Base-by-base conservation (phyloP, 2,329 filamentous ascomycete species). In the Fusarium fracticaudum region DNA sequence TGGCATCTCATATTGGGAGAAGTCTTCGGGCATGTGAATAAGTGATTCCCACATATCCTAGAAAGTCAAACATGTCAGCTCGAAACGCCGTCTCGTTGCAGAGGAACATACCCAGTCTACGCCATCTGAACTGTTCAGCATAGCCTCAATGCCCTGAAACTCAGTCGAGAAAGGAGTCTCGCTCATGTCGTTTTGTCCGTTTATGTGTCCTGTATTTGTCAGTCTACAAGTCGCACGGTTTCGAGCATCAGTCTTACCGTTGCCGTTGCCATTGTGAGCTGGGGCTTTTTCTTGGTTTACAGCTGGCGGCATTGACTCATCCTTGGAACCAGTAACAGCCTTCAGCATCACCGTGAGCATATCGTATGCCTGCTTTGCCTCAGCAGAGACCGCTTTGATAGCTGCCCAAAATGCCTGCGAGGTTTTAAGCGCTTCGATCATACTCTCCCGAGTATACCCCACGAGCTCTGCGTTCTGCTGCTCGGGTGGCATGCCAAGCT, bases 341-440 rank as follows among this genome's bases (percentile, higher is more conserved):
- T 71, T 71, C 2, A 76, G 1, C 74, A 76, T 72, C 0, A 75
- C 68, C 0, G 74, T 66, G 0, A 76, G 69, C 62, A 76, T 64
- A 12, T 67, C 59, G 2, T 63, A 59, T 4, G 74, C 74, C 20
- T 76, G 71, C 6, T 44, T 50, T 5, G 74, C 72, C 15, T 76
- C 74, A 0, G 22, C 15, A 18, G 74, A 76, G 8, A 57, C 51
- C 1, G 40, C 47, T 6, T 73, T 73, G 11, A 76, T 45, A 5
- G 55, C 63, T 8, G 51, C 59, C 58, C 72, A 75, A 43, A 76
- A 76, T 4, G 41, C 43, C 9, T 62, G 69, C 1, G 74, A 76
- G 7, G 50, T 71, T 18, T 73, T 41, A 1, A 76, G 38, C 0
- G 74, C 74, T 4, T 64, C 43, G 1, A 71, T 67, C 57, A 76